Base-by-base conservation (phyloP, 139 green algal genomes). In the Picochlorum sp. region DNA sequence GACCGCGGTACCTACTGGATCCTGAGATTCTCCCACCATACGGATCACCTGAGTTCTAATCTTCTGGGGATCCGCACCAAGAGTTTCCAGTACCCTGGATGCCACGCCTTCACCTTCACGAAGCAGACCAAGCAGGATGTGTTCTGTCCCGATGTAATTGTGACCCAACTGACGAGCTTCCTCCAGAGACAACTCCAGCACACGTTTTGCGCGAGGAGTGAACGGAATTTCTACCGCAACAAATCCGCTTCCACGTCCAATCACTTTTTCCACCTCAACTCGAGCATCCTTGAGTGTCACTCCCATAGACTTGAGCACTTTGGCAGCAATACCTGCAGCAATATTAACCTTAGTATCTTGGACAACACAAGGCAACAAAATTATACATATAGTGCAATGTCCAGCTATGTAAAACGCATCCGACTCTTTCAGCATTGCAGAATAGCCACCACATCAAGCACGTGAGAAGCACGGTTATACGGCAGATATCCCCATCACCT, bases 131-230 rank as follows among this genome's bases (percentile, higher is more conserved):
- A 99, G 76, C 68, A 99, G 77, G 37, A 99, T 92, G 84, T 99
- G 93, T 84, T 99, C 93, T 0, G 93, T 98, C 57, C 93, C 93
- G 53, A 99, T 99, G 88, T 98, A 99, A 77, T 97, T 97, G 86
- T 99, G 93, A 52, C 91, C 92, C 22, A 99, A 84, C 69, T 96
- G 87, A 24, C 93, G 78, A 3, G 93, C 93, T 77, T 99, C 93
- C 70, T 99, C 93, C 49, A 99, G 69, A 2, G 85, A 92, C 44
- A 99, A 85, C 76, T 99, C 93, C 73, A 99, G 76, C 33, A 99
- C 93, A 12, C 93, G 87, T 85, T 99, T 99, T 14, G 93, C 93
- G 26, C 90, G 79, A 0, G 93, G 93, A 2, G 93, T 99, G 77
- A 99, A 99, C 16, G 91, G 91, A 70, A 99, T 98, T 64, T 98